Conservation (phyloP, 371 early-diverging fungal genomes). For the Synchytrium microbalum region DNA sequence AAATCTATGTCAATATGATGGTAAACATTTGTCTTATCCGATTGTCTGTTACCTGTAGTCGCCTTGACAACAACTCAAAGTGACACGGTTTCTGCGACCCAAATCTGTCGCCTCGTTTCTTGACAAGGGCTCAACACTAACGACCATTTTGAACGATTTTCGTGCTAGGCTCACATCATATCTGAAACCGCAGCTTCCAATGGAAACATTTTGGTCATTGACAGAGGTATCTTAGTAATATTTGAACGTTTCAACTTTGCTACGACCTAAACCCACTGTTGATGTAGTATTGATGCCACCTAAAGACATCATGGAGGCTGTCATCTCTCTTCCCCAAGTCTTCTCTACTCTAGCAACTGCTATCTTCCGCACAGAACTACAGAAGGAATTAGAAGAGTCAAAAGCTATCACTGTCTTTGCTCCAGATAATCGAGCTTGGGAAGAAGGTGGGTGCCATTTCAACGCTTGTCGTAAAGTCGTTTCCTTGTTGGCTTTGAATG, state of each 20-base stretch:
- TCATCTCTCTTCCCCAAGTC: slow-evolving; percentile 16
- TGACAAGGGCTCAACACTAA: no score
- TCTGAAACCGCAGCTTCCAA: slow-evolving; percentile 19
- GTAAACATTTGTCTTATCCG: no score
- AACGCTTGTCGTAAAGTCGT: no score
- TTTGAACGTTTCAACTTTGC: no score
- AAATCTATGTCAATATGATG: slow-evolving; percentile 7
- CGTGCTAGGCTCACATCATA: slow-evolving; percentile 5
- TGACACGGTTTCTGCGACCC: no score
- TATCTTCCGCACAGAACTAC: slow-evolving; percentile 12
- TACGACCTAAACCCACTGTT: no score
- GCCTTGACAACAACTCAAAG: no score
- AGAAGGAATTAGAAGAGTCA: background rate
- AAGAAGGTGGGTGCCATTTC: slow-evolving; percentile 10
- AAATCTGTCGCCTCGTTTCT: no score
- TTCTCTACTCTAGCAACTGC: slow-evolving; percentile 22
- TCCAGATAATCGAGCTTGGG: slow-evolving; percentile 25
- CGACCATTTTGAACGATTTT: no score
- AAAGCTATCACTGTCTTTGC: slow-evolving; percentile 20
- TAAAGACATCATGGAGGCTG: slow-evolving; percentile 6
- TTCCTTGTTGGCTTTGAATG: background rate
- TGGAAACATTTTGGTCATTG: slow-evolving; percentile 22
- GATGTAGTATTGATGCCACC: slow-evolving; percentile 24
- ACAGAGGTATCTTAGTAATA: no score
- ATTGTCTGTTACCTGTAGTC: no score